phyloP scores from a whole-genome alignment of 2,329 filamentous ascomycete genomes.

The Claviceps spartinae region DNA sequence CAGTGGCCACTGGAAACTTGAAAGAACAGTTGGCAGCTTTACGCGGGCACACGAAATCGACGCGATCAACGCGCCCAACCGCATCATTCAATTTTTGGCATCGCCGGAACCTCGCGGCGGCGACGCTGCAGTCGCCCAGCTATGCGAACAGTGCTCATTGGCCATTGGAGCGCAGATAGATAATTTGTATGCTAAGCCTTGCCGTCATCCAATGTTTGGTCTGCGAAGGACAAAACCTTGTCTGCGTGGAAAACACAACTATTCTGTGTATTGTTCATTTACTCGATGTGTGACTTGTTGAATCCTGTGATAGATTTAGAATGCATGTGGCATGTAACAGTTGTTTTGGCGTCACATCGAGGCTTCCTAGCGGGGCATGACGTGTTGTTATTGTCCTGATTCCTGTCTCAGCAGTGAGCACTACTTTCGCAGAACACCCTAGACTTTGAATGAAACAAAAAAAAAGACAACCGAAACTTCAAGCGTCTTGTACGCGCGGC shows the following conservation, averaged over 20 bases:
- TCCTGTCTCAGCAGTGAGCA: not conserved
- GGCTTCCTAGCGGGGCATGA: not conserved
- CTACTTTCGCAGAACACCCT: not conserved
- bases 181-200: not conserved
- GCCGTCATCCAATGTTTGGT: not conserved
- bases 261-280: not conserved
- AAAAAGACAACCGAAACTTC: not conserved
- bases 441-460: not conserved
- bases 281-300: not conserved
- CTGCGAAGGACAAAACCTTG: not conserved
- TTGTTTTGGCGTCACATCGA: not conserved
- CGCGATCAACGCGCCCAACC: constrained; percentile 2
- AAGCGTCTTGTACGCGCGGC: not conserved
- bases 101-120: not conserved
- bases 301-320: no score
- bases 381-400: not conserved
- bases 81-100: not conserved
- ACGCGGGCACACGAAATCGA: constrained; percentile 20
- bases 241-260: not conserved
- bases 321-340: not conserved
- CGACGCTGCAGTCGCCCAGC: no score
- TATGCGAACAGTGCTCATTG: not conserved
- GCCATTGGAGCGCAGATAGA: not conserved
- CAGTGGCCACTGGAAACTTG: not conserved
- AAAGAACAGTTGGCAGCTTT: constrained; percentile 17